These are phyloP conservation scores for Agapanthus africanus DNA, from an alignment of 106 monocot genomes.

Conservation along the genomic window DNA sequence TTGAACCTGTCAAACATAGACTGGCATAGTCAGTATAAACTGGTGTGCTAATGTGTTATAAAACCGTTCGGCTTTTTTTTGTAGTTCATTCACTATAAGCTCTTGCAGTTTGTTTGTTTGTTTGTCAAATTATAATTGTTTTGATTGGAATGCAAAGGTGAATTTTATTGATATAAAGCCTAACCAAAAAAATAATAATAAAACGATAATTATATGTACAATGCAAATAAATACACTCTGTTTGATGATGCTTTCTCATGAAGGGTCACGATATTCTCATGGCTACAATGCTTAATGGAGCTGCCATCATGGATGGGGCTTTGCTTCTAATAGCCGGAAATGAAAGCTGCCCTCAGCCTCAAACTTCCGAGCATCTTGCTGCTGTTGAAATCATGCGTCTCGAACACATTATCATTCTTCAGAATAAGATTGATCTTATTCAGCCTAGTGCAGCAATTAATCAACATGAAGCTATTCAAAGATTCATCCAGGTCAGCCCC, in stretches of 20 bases:
- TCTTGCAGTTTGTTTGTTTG: too few species aligned
- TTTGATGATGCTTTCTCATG: neutral
- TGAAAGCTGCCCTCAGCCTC: slow-evolving; percentile 96
- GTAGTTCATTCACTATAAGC: too few species aligned
- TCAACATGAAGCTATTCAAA: slow-evolving; percentile 89
- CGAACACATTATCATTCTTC: slow-evolving; percentile 79
- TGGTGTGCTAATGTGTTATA: too few species aligned
- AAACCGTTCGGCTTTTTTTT: too few species aligned
- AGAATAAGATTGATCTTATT: slow-evolving; percentile 96
- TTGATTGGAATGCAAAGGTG: too few species aligned
- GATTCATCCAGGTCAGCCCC: slow-evolving; percentile 65
- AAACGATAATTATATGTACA: too few species aligned
- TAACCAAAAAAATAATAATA: too few species aligned
- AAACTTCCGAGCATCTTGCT: slow-evolving; percentile 93
- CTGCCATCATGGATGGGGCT: slow-evolving; percentile 98
- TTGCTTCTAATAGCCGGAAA: slow-evolving; percentile 89
- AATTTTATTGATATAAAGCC: too few species aligned
- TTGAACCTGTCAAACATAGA: too few species aligned
- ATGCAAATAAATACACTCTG: too few species aligned
- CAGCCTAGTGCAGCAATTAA: slow-evolving; percentile 93
- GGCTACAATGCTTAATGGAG: slow-evolving; percentile 99
- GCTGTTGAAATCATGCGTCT: slow-evolving; percentile 98
- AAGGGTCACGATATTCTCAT: slow-evolving; percentile 99
- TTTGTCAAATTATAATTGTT: too few species aligned
- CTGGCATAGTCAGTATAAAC: too few species aligned